Percentiles rank a stretch among this genome's conserved stretches.
phyloP scores from a whole-genome alignment of 495 filamentous ascomycete genomes.

The Elasticomyces elasticus region DNA sequence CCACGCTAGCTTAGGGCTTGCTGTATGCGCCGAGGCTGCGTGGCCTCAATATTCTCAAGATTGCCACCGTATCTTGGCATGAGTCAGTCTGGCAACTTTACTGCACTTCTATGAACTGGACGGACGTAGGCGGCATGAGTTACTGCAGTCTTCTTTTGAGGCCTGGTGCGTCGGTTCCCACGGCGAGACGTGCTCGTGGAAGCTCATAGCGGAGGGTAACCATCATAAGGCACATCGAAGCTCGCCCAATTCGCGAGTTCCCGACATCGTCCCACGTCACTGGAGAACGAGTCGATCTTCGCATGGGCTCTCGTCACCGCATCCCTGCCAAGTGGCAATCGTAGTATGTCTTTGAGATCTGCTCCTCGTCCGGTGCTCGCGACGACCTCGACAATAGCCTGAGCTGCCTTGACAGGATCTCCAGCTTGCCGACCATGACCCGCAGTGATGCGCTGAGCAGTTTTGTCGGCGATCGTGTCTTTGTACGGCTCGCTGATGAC shows the following conservation, averaged over 20 bases:
- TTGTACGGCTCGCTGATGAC: slow-evolving; percentile 13
- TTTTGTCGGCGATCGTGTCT: slow-evolving; percentile 9
- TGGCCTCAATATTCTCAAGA: too few relatives aligned
- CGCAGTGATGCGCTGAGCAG: slow-evolving; percentile 3
- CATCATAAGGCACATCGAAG: slow-evolving; percentile 7
- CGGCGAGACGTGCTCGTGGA: too few relatives aligned
- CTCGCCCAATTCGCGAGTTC: slow-evolving; percentile 5
- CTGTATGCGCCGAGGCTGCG: too few relatives aligned
- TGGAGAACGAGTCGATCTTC: slow-evolving; percentile 7
- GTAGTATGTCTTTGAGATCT: slow-evolving; percentile 5
- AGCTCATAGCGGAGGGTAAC: slow-evolving; percentile 12
- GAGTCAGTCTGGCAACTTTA: too few relatives aligned
- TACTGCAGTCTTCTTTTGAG: too few relatives aligned
- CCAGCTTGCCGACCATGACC: slow-evolving; percentile 16
- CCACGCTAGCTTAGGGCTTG: too few relatives aligned
- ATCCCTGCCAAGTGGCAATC: slow-evolving; percentile 18
- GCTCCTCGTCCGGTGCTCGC: slow-evolving; percentile 3
- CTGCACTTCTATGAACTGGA: too few relatives aligned
- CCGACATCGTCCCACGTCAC: neutral
- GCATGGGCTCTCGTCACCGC: slow-evolving; percentile 1
- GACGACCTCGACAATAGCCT: slow-evolving; percentile 16
- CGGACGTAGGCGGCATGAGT: too few relatives aligned
- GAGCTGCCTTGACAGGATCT: slow-evolving; percentile 18
- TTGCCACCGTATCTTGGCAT: too few relatives aligned
- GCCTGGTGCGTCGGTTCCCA: too few relatives aligned